These are phyloP conservation scores for Pigoraptor vietnamica DNA, from an alignment of 78 protist genomes.

Conservation along the genomic window DNA sequence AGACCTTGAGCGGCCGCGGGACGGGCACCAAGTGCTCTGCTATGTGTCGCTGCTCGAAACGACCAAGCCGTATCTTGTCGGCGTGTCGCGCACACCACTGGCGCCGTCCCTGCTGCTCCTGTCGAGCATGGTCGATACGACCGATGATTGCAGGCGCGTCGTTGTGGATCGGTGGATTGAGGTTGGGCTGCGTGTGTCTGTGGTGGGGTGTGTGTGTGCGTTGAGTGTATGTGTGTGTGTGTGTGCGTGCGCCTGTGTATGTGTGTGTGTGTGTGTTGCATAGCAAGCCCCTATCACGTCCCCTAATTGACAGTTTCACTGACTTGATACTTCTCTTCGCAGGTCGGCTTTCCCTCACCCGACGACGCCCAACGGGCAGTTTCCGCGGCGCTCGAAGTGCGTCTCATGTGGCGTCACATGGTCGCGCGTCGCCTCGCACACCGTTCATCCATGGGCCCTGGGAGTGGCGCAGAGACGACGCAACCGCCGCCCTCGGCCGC, in stretches of 20 bases:
- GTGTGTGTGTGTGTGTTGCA: no score
- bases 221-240: background rate
- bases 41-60: background rate
- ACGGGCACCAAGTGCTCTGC: background rate
- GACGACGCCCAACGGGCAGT: background rate
- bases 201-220: background rate
- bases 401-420: background rate
- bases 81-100: background rate
- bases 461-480: background rate
- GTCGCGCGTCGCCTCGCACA: background rate
- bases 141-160: background rate
- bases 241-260: background rate
- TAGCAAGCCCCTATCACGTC: no score
- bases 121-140: background rate
- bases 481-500: no score
- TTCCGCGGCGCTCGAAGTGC: background rate
- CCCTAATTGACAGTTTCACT: no score
- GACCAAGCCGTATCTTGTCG: background rate
- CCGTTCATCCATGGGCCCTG: background rate
- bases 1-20: background rate
- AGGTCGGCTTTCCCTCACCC: background rate
- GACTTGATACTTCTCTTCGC: no score
- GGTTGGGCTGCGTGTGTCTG: background rate
- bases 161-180: background rate
- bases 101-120: background rate